Conservation (phyloP, 441 rosid genomes). For the Gossypium schwendimanii region DNA sequence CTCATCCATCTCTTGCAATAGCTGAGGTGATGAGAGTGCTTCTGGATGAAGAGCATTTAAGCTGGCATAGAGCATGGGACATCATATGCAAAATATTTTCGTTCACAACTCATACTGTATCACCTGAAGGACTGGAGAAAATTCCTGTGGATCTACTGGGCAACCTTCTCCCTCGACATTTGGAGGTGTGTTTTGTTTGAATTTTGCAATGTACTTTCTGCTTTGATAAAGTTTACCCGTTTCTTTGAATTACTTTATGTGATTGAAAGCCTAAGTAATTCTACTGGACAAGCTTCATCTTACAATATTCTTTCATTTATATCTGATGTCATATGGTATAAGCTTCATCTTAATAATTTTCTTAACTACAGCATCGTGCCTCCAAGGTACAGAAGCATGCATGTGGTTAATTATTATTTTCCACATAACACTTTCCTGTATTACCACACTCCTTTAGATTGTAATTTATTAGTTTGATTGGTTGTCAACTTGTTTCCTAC, state of each 20-base stretch:
- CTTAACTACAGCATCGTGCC: neutral
- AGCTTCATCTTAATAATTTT: neutral
- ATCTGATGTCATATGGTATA: neutral
- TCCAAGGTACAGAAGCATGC: conserved; percentile 2
- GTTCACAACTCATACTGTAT: conserved; percentile 47
- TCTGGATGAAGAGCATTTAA: conserved; percentile 42
- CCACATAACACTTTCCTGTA: neutral
- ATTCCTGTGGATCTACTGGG: conserved; percentile 43
- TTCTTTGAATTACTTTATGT: neutral
- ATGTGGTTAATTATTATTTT: neutral
- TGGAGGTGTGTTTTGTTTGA: conserved; percentile 32
- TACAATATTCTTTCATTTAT: neutral
- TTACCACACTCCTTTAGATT: neutral
- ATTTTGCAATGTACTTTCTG: neutral
- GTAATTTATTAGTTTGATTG: neutral
- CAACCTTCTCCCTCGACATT: conserved; percentile 51
- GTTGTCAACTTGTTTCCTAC: neutral
- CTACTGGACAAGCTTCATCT: neutral
- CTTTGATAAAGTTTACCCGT: neutral
- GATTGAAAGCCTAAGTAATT: neutral
- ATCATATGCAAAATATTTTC: conserved; percentile 37
- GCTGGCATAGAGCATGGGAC: conserved; percentile 40
- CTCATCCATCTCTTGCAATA: conserved; percentile 50
- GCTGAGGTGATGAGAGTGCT: conserved; percentile 51
- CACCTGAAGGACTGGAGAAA: conserved; percentile 43